A percentile compares a stretch with the other conserved stretches of the same genome.
phyloP scores from a whole-genome alignment of 2,329 filamentous ascomycete genomes.

The Penicillium sp. region DNA sequence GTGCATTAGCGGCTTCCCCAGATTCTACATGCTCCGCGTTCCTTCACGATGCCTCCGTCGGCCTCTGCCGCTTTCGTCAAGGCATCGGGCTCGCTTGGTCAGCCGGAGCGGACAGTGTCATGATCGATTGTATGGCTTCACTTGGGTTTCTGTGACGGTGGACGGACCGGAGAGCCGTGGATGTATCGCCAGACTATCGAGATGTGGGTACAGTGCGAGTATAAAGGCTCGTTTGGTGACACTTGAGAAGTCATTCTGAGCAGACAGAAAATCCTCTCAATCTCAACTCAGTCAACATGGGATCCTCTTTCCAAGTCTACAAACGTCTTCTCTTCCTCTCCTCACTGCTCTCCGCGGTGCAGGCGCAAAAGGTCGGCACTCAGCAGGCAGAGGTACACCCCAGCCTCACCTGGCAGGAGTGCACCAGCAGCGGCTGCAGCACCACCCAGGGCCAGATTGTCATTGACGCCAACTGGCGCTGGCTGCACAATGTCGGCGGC shows the following conservation, averaged over 20 bases:
- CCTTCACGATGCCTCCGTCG: constrained; percentile 2
- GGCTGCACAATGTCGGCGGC: constrained; percentile 56
- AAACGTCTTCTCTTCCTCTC: constrained; percentile 23
- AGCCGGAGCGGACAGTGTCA: neutral
- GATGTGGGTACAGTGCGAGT: neutral
- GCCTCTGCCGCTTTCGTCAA: constrained; percentile 22
- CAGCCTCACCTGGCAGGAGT: constrained; percentile 56
- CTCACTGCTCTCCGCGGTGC: constrained; percentile 19
- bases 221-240: neutral
- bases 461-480: constrained; percentile 64
- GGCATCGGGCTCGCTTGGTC: constrained; percentile 10
- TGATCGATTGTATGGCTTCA: constrained; percentile 10
- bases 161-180: constrained; percentile 24
- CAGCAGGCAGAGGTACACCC: constrained; percentile 48
- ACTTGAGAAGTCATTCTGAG: neutral
- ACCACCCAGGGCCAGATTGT: constrained; percentile 57
- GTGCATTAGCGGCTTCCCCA: neutral
- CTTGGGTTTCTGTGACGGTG: constrained; percentile 10
- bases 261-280: neutral
- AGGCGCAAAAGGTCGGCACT: constrained; percentile 31
- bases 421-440: constrained; percentile 57
- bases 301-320: constrained; percentile 23
- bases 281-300: constrained; percentile 13
- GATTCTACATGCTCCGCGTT: neutral
- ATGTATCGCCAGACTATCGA: neutral